Evolutionary conservation across 306 rosid species (phyloP), one percentile per base, ranked within the genome.

Genomic region (Chamaecrista fasciculata): DNA sequence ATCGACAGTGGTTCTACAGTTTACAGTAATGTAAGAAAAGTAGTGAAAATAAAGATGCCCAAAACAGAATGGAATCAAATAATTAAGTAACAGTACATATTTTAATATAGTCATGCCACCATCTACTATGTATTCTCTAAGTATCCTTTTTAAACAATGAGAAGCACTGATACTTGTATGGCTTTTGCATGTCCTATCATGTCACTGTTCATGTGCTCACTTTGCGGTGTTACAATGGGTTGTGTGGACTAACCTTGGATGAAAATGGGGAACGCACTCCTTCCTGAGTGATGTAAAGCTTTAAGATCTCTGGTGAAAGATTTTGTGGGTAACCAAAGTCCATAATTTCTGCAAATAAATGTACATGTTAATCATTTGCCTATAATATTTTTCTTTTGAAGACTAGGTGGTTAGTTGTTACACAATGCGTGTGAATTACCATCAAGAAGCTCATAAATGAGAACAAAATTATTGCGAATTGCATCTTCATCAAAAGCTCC

Each of bases 401-500:
- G 6, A 33, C 8, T 8, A 15, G 33, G 18, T 46, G 23, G 57
- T 68, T 63, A 59, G 68, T 48, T 29, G 64, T 48, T 48, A 44
- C 39, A 11, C 44, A n/a, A n/a, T n/a, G n/a, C n/a, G n/a, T n/a
- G n/a, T n/a, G n/a, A n/a, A n/a, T n/a, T 81, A 91, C 97, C 99
- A 72, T 91, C 99, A 79, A 95, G 82, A 52, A 95, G 92, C 86
- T 91, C 97, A 44, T 95, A 95, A 71, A 95, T 95, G 78, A 95
- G 92, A 59, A 95, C 99, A 81, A 91, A 95, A 77, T 95, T 95
- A 75, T 95, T 95, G 62, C 97, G 99, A 71, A 95, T 95, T 37
- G 99, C 97, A 83, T 95, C 99, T 77, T 95, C 99, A 36, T 95
- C 99, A 77, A 95, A 95, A 51, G 99, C 92, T 57, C 99, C 97